These are phyloP conservation scores for Aspergillus sojae DNA, from an alignment of 2,329 filamentous ascomycete genomes.

Conservation along the genomic window DNA sequence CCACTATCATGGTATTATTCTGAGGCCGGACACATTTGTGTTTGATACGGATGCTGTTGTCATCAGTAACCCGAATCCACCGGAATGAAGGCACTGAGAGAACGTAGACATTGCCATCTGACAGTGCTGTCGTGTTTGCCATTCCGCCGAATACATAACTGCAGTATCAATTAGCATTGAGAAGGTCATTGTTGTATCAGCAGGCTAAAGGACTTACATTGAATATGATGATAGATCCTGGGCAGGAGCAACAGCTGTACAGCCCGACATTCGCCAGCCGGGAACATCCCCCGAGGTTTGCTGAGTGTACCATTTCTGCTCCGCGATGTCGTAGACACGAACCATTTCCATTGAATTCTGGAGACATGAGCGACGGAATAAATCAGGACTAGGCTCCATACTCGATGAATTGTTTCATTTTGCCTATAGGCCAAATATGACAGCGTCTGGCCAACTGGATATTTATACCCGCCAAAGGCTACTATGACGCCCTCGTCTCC, in stretches of 20 bases:
- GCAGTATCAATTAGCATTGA: background rate
- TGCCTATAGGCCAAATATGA: conserved; percentile 2
- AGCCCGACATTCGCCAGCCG: conserved; percentile 15
- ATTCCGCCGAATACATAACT: conserved; percentile 15
- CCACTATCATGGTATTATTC: conserved; percentile 10
- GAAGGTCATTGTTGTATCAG: background rate
- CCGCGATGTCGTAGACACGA: conserved; percentile 11
- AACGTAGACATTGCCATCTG: conserved; percentile 13
- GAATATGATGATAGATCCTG: conserved; percentile 11
- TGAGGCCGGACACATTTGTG: conserved; percentile 5
- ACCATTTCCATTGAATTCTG: conserved; percentile 16
- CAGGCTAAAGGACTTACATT: conserved; percentile 4
- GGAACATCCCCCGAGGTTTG: conserved; percentile 11
- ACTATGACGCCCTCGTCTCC: conserved; percentile 11
- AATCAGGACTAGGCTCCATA: background rate
- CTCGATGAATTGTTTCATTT: background rate
- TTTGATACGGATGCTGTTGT: conserved; percentile 5
- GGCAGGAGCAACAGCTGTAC: conserved; percentile 7
- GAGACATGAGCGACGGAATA: background rate
- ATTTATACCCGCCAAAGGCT: conserved; percentile 12
- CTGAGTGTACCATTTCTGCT: conserved; percentile 11
- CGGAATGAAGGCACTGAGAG: conserved; percentile 40
- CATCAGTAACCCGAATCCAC: conserved; percentile 12
- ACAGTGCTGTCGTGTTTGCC: background rate
- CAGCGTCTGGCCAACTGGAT: conserved; percentile 10